Base-by-base conservation (phyloP, 2,329 filamentous ascomycete genomes). In the Cladosporium oxysporum region DNA sequence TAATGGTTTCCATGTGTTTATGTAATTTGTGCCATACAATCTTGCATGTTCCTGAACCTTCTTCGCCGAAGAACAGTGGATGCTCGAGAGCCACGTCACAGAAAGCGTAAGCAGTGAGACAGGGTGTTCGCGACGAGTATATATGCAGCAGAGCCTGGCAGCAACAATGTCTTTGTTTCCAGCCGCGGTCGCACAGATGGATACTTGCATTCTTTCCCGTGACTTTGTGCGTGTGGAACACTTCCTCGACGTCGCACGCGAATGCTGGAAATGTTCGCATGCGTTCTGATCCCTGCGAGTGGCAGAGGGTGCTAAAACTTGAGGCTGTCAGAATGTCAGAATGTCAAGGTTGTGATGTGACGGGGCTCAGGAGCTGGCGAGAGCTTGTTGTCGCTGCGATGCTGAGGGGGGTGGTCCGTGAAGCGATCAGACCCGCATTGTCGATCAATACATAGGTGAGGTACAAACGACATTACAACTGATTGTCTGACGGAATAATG, bases 211-310 rank as follows among this genome's bases (percentile, higher is more conserved):
- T 28, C 4, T n/a, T 18, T 16, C n/a, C n/a, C 33, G 55, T 37
- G 55, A 58, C 33, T 41, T 41, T 58, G 55, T 58, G 33, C 55
- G 21, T 33, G 88, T 53, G 97, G 84, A 62, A 93, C 86, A 75
- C 88, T 91, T 71, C 92, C 93, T 78, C 95, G 84, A 76, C 83
- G 85, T 67, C 86, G 87, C 55, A 81, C 77, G 81, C 82, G n/a
- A 41, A 14, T 41, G 21, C 31, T 55, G 29, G 26, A 55, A 21
- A n/a, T 33, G 52, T 33, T 33, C 18, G 31, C 21, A 33, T 55
- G 52, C 52, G 8, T 33, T 55, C 18, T 23, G 33, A 58, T 28
- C 55, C 33, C 55, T 58, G 33, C 21, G n/a, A 41, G 55, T 58
- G 33, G 55, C 55, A 58, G n/a, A 11, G 21, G 11, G n/a, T 12